These are phyloP conservation scores for Candida dajiaensis DNA, from an alignment of 805 yeast genomes.

Conservation along the genomic window DNA sequence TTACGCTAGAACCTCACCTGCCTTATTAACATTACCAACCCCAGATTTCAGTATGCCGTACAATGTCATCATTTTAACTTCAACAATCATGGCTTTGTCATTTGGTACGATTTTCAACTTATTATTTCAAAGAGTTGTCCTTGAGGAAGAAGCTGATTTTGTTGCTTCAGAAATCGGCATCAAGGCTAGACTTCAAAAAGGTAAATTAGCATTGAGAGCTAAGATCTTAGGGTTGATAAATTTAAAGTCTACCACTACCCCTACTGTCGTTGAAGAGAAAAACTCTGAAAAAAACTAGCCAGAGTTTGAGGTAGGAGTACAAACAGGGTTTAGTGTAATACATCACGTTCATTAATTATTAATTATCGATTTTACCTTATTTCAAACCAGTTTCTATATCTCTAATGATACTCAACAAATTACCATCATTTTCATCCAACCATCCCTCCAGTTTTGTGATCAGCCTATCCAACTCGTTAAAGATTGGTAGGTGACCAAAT, in stretches of 20 bases:
- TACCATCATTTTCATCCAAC: conserved; percentile 23
- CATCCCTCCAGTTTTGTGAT: conserved; percentile 37
- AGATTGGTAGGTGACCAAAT: conserved; percentile 35
- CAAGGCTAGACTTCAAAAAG: conserved; percentile 5
- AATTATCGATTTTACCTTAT: not conserved
- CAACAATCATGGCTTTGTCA: conserved; percentile 87
- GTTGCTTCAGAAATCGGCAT: conserved; percentile 14
- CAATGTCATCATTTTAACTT: conserved; percentile 89
- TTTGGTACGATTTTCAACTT: conserved; percentile 85
- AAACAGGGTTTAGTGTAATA: not conserved
- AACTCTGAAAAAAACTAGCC: no score
- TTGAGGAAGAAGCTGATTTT: conserved; percentile 53
- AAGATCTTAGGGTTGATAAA: not conserved
- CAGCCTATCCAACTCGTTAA: conserved; percentile 28
- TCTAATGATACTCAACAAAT: conserved; percentile 28
- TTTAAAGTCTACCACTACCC: not conserved
- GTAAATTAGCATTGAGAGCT: not conserved
- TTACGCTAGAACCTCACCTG: conserved; percentile 75
- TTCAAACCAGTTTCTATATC: conserved; percentile 31
- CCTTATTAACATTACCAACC: conserved; percentile 81
- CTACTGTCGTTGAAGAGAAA: not conserved
- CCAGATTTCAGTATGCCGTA: conserved; percentile 99
- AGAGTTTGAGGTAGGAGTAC: not conserved
- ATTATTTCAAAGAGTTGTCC: conserved; percentile 64
- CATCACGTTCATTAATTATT: not conserved